Evolutionary conservation across 148 eudicot genomes (phyloP).

Genomic region (Mesembryanthemum crystallinum): DNA sequence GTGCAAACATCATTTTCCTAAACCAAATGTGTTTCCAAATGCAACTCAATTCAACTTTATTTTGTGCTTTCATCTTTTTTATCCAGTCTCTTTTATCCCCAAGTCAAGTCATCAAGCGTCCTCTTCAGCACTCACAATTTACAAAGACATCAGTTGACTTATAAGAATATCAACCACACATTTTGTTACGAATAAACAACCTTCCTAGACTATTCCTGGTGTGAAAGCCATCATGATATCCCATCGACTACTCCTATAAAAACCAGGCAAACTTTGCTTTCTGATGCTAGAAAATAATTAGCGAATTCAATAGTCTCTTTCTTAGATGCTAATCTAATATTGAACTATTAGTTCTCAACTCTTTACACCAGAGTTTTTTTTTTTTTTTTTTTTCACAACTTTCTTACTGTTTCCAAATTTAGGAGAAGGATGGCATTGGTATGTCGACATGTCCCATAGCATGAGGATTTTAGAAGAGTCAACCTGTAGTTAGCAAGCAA

Average conservation of each 20-base stretch:
- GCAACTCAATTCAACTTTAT: background rate
- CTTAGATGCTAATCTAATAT: background rate
- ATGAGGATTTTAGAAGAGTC: background rate
- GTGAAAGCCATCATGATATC: background rate
- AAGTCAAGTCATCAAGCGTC: background rate
- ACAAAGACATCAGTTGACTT: background rate
- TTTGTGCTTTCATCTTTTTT: background rate
- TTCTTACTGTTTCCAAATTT: background rate
- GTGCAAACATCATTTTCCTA: background rate
- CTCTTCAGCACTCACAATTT: slow-evolving; percentile 8
- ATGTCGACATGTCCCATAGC: background rate
- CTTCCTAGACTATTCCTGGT: background rate
- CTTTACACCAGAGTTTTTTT: background rate
- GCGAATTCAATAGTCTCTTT: background rate
- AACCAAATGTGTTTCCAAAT: background rate
- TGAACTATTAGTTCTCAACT: background rate
- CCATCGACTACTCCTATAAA: background rate
- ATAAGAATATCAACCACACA: background rate
- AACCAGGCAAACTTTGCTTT: slow-evolving; percentile 1
- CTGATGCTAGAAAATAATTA: background rate
- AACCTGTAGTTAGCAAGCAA: slow-evolving; percentile 7
- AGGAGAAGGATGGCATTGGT: background rate
- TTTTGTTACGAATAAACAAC: background rate
- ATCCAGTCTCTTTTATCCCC: no score
- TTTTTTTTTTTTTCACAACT: background rate